Percentiles rank a stretch among this genome's conserved stretches.
Evolutionary conservation across 331 rosid genomes (phyloP).

Genomic region (Malus hybrid): DNA sequence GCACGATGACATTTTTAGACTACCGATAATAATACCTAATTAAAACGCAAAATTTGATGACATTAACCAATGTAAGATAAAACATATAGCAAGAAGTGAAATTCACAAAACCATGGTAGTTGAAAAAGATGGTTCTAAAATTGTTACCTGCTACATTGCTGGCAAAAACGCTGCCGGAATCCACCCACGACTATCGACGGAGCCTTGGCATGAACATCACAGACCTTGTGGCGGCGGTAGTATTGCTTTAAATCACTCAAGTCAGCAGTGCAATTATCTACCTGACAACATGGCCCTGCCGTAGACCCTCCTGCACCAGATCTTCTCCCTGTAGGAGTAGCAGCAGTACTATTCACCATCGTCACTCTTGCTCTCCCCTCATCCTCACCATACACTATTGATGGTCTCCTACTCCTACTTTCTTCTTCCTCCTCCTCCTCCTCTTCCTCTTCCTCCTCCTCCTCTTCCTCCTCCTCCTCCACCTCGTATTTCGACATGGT

Average conservation of each 20-base stretch:
- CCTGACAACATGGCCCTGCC: conserved; percentile 53
- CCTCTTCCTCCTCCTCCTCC: neutral
- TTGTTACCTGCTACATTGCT: conserved; percentile 95
- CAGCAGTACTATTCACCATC: neutral
- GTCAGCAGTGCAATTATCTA: conserved; percentile 62
- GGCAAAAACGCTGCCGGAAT: conserved; percentile 72
- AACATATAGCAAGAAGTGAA: too few species aligned
- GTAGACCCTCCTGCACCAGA: conserved; percentile 44
- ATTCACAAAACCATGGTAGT: neutral
- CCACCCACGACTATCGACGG: conserved; percentile 43
- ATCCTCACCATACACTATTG: conserved; percentile 41
- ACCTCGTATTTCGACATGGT: conserved; percentile 16
- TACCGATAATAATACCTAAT: too few species aligned
- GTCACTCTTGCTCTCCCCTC: conserved; percentile 30
- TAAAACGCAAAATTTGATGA: too few species aligned
- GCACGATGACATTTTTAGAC: too few species aligned
- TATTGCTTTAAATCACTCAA: conserved; percentile 56
- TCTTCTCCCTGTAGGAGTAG: conserved; percentile 25
- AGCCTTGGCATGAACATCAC: conserved; percentile 81
- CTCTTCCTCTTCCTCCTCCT: conserved; percentile 29
- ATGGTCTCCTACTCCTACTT: conserved; percentile 21
- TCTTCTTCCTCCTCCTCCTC: conserved; percentile 26
- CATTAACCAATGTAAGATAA: too few species aligned
- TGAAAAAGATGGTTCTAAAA: neutral
- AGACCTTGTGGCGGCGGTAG: conserved; percentile 82